Conservation (phyloP, 2,329 filamentous ascomycete species). For the Paracorniculantispora psalliotae region DNA sequence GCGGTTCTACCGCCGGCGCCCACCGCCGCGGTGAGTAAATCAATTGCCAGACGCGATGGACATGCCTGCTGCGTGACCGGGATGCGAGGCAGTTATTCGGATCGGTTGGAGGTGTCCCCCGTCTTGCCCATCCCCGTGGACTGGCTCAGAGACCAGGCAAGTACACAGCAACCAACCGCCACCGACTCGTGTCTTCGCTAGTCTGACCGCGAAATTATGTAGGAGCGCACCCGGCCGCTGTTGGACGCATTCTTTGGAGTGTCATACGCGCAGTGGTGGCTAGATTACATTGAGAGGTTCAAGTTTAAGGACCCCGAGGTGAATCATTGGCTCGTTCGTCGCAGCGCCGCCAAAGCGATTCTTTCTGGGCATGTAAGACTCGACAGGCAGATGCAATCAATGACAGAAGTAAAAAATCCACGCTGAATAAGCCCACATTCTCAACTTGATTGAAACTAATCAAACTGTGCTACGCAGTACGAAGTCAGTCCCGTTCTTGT, state of each 20-base stretch:
- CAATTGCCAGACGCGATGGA: not conserved
- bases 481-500: not conserved
- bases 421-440: too few species aligned
- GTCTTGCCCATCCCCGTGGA: not conserved
- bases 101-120: not conserved
- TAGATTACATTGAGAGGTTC: constrained; percentile 18
- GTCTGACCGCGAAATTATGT: not conserved
- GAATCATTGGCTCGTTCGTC: constrained; percentile 27
- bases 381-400: constrained; percentile 22
- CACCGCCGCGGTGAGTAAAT: too few species aligned
- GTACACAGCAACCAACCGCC: not conserved
- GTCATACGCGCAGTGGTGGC: not conserved
- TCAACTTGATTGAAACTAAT: not conserved
- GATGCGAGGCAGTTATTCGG: not conserved
- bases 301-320: constrained; percentile 2
- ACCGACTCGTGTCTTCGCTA: not conserved
- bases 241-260: not conserved
- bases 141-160: not conserved
- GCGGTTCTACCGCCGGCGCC: not conserved
- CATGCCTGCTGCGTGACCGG: not conserved
- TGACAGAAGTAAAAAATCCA: constrained; percentile 24
- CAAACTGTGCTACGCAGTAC: not conserved
- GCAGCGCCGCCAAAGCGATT: constrained; percentile 22
- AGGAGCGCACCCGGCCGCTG: not conserved
- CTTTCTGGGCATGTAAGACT: constrained; percentile 21